Conservation (phyloP, 106 monocot genomes). For the Platanthera zijinensis region DNA sequence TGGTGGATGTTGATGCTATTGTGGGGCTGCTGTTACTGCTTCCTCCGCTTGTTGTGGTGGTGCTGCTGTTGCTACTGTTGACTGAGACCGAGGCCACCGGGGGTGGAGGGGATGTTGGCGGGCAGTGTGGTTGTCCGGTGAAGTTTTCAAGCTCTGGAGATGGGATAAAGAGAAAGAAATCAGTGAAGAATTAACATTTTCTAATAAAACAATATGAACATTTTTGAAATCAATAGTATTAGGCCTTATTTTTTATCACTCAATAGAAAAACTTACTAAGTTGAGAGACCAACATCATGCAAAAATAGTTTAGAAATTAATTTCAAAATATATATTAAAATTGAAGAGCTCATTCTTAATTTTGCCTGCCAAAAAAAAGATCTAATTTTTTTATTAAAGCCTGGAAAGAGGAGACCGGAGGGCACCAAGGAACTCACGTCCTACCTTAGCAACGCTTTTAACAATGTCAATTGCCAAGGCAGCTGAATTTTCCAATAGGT, state of each 20-base stretch:
- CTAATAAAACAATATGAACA: background rate
- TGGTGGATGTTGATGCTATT: background rate
- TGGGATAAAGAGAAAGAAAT: background rate
- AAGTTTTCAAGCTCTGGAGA: background rate
- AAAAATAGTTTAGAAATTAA: no score
- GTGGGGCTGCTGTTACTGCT: conserved; percentile 4
- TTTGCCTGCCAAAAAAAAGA: background rate
- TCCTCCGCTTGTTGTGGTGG: conserved; percentile 3
- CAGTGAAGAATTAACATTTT: background rate
- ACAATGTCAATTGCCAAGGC: no score
- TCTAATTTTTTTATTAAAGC: background rate
- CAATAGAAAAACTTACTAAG: no score
- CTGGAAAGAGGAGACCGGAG: no score
- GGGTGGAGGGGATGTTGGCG: background rate
- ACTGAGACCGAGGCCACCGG: background rate
- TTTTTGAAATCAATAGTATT: no score
- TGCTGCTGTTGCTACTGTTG: conserved; percentile 2
- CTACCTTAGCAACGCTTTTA: no score
- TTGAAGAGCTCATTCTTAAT: background rate
- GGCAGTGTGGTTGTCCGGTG: background rate
- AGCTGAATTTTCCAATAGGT: no score
- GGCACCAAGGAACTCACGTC: no score
- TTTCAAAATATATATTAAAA: no score
- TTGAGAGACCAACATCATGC: no score
- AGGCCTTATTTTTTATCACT: no score